Evolutionary conservation across 176 grass and related monocot species (phyloP).

Genomic region (Alopecurus myosuroides): DNA sequence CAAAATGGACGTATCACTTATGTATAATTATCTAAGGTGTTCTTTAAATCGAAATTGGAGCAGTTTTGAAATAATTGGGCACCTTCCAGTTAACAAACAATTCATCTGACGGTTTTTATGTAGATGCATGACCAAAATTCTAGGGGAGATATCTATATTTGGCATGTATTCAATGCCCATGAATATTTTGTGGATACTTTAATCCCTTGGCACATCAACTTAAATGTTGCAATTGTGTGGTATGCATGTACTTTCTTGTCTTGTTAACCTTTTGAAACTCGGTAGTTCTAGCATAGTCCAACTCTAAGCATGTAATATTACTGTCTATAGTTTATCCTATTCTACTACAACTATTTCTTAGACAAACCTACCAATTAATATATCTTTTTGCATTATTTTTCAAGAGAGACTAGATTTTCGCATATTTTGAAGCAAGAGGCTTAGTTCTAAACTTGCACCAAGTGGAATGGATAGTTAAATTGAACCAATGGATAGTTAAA

Average conservation of each 20-base stretch:
- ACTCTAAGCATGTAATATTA: background rate
- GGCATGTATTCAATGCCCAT: slow-evolving; percentile 93
- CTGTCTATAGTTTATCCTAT: background rate
- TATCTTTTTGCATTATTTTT: background rate
- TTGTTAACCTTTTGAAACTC: background rate
- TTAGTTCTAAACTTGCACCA: background rate
- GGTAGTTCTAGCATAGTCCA: background rate
- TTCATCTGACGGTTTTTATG: slow-evolving; percentile 15
- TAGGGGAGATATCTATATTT: slow-evolving; percentile 73
- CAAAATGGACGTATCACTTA: too few relatives aligned
- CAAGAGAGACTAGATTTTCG: background rate
- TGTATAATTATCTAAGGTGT: too few relatives aligned
- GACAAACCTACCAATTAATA: background rate
- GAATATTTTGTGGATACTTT: slow-evolving; percentile 57
- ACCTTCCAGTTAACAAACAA: too few relatives aligned
- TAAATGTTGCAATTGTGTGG: slow-evolving; percentile 75
- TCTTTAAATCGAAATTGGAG: too few relatives aligned
- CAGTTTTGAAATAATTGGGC: too few relatives aligned
- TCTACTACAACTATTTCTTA: background rate
- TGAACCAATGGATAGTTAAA: background rate
- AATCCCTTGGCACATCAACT: slow-evolving; percentile 57
- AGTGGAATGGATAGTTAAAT: too few relatives aligned
- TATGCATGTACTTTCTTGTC: slow-evolving; percentile 39
- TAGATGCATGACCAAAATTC: slow-evolving; percentile 66
- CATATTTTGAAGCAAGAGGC: background rate